A percentile compares a stretch with the other conserved stretches of the same genome.
These are phyloP conservation scores for Simplicillium sp. DNA, from an alignment of 2,329 filamentous ascomycete species.

Conservation along the genomic window DNA sequence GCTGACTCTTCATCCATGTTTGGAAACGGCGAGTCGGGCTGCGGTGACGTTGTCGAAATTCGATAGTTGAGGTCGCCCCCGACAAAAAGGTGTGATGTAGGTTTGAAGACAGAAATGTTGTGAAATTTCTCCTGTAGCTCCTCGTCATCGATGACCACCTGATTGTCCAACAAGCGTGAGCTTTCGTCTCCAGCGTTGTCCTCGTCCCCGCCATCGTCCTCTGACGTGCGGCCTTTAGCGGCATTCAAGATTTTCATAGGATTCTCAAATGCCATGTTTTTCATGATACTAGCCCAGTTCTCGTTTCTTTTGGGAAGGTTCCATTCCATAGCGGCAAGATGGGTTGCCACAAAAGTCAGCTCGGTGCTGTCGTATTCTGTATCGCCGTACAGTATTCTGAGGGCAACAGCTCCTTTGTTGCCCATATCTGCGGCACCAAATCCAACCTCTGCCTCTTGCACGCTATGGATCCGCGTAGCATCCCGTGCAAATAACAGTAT, in stretches of 20 bases:
- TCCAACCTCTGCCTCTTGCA: conserved; percentile 75
- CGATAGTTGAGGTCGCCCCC: conserved; percentile 94
- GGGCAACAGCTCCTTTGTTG: conserved; percentile 86
- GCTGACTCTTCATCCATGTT: conserved; percentile 44
- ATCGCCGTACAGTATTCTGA: conserved; percentile 53
- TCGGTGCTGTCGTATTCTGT: conserved; percentile 37
- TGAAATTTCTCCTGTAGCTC: conserved; percentile 37
- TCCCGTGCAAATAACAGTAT: conserved; percentile 76
- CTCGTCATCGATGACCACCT: conserved; percentile 9
- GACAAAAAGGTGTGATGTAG: conserved; percentile 71
- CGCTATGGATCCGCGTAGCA: conserved; percentile 46
- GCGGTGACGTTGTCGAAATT: conserved; percentile 59
- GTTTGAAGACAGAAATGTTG: conserved; percentile 61
- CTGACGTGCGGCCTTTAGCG: conserved; percentile 3
- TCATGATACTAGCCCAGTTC: conserved; percentile 81
- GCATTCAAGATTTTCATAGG: conserved; percentile 28
- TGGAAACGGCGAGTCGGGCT: conserved; percentile 52
- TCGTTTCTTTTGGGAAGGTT: conserved; percentile 66
- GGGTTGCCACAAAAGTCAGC: conserved; percentile 79
- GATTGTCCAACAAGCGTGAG: conserved; percentile 4
- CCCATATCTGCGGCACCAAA: conserved; percentile 84
- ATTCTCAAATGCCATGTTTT: conserved; percentile 65
- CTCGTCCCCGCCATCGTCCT: conserved; percentile 7
- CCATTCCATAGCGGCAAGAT: conserved; percentile 82
- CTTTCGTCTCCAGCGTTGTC: conserved; percentile 6